Conservation (phyloP, 2,329 filamentous ascomycete genomes). For the Aspergillus terreus region DNA sequence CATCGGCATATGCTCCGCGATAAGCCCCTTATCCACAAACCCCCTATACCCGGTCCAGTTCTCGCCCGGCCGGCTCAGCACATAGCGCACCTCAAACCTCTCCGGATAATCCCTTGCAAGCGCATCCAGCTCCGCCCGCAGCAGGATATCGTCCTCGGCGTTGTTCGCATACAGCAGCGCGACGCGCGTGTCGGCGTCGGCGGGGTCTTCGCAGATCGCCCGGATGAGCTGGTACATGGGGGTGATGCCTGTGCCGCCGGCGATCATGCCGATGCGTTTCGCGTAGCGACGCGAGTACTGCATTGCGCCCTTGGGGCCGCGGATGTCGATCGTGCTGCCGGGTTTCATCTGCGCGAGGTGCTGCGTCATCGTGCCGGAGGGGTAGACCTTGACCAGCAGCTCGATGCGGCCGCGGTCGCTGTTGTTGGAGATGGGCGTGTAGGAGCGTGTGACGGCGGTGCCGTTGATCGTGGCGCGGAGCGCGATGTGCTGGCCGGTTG, state of each 20-base stretch:
- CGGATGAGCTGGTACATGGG: constrained; percentile 59
- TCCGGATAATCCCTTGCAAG: constrained; percentile 48
- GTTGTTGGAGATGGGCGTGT: constrained; percentile 43
- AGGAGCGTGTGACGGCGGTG: constrained; percentile 47
- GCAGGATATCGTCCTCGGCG: constrained; percentile 56
- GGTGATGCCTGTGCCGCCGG: constrained; percentile 34
- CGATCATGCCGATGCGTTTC: constrained; percentile 29
- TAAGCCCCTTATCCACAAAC: constrained; percentile 50
- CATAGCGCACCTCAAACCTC: constrained; percentile 54
- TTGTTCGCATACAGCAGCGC: constrained; percentile 58
- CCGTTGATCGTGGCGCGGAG: constrained; percentile 47
- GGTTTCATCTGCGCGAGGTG: constrained; percentile 23
- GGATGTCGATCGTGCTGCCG: constrained; percentile 25
- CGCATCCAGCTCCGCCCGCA: constrained; percentile 53
- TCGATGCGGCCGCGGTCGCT: constrained; percentile 23
- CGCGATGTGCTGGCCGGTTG: constrained; percentile 53
- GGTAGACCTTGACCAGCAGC: constrained; percentile 27
- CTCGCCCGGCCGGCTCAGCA: constrained; percentile 46
- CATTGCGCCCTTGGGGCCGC: constrained; percentile 30
- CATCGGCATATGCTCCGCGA: constrained; percentile 45
- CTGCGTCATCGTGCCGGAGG: constrained; percentile 23
- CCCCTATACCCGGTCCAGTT: constrained; percentile 48
- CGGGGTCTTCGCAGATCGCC: constrained; percentile 56
- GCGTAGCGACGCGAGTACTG: constrained; percentile 22
- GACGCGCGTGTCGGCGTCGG: constrained; percentile 50